These are phyloP conservation scores for Phytopythium boreale DNA, from an alignment of 352 stramenopile species.

Conservation along the genomic window DNA sequence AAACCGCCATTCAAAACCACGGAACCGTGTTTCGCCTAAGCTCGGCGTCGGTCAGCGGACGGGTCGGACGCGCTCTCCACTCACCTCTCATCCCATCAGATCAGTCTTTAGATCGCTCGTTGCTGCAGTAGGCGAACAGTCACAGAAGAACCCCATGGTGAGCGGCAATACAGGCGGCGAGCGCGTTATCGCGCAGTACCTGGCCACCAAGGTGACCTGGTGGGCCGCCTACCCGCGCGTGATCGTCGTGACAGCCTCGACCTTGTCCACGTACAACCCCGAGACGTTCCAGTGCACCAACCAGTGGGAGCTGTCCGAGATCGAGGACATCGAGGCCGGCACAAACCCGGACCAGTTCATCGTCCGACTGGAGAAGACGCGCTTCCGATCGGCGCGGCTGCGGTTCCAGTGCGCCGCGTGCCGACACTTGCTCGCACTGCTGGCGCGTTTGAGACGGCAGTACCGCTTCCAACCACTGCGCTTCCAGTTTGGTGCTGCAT, in stretches of 20 bases:
- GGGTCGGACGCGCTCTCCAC: neutral
- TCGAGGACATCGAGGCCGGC: constrained; percentile 49
- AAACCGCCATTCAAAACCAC: constrained; percentile 6
- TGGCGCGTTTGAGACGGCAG: constrained; percentile 43
- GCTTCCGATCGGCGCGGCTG: constrained; percentile 48
- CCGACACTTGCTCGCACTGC: constrained; percentile 50
- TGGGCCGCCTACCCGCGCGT: constrained; percentile 61
- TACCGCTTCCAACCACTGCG: constrained; percentile 35
- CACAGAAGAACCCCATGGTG: constrained; percentile 13
- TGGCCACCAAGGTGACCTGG: constrained; percentile 67
- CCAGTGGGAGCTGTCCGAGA: constrained; percentile 63
- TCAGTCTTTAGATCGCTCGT: neutral
- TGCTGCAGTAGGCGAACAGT: neutral
- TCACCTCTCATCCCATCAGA: neutral
- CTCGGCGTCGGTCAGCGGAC: neutral
- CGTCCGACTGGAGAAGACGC: constrained; percentile 57
- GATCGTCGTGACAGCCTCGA: constrained; percentile 47
- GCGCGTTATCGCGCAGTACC: constrained; percentile 58
- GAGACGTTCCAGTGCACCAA: constrained; percentile 71
- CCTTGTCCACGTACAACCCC: constrained; percentile 57
- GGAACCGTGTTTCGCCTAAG: constrained; percentile 1
- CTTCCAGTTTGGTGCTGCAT: constrained; percentile 24
- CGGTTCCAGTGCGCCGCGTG: constrained; percentile 56
- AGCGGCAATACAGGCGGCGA: constrained; percentile 15
- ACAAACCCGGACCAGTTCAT: constrained; percentile 52